Evolutionary conservation across 441 rosid genomes (phyloP).

Genomic region (Breynia disticha): DNA sequence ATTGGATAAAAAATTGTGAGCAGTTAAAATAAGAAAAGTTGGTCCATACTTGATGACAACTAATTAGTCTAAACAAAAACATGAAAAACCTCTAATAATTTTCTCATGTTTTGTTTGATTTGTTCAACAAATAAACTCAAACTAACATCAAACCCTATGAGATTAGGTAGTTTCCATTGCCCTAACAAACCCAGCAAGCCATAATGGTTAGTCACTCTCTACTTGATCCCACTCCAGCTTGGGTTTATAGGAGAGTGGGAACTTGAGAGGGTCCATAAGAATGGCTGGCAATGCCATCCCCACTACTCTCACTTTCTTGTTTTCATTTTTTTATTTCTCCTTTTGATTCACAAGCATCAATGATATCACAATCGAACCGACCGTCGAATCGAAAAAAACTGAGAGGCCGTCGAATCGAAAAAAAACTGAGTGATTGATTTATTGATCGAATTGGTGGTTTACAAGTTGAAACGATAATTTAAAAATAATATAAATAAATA

Average conservation of each 20-base stretch:
- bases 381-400: too few relatives aligned
- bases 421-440: too few relatives aligned
- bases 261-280: constrained; percentile 19
- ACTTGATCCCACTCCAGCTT: constrained; percentile 15
- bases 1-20: not conserved
- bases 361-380: too few relatives aligned
- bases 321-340: too few relatives aligned
- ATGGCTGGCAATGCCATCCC: constrained; percentile 3
- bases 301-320: too few relatives aligned
- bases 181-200: constrained; percentile 6
- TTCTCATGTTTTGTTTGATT: constrained; percentile 8
- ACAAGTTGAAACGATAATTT: too few relatives aligned
- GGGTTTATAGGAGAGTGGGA: constrained; percentile 18
- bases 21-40: not conserved
- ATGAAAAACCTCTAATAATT: not conserved
- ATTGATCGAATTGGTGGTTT: too few relatives aligned
- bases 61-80: not conserved
- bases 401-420: too few relatives aligned
- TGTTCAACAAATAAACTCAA: constrained; percentile 5
- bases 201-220: constrained; percentile 34
- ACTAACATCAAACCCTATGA: not conserved
- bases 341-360: too few relatives aligned
- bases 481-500: too few relatives aligned
- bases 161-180: not conserved
- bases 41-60: not conserved